Base-by-base conservation (phyloP, 768 basidiomycete species). In the Lactarius akahatsu region DNA sequence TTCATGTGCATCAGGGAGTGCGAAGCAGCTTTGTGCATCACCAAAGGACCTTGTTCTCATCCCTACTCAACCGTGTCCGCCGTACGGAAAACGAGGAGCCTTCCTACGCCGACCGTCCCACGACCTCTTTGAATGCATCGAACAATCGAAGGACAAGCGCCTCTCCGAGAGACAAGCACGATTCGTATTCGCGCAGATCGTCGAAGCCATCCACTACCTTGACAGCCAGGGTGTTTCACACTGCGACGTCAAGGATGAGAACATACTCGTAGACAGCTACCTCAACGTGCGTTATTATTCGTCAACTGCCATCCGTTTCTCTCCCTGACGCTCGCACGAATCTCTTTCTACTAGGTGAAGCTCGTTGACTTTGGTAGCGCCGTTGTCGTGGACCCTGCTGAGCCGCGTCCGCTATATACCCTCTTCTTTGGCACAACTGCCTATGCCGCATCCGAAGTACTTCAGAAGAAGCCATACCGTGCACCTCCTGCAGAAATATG, bases 201-300 rank as follows among this genome's bases (percentile, higher is more conserved):
- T 93, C 59, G 90, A 94, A 63, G 91, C 88, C 43, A 90, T 95
- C 7, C 77, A 84, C 67, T 93, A 95, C 73, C 82, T 98, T 41
- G 84, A 96, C 72, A 79, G 80, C 56, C 88, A 86, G 66, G 93
- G 95, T 32, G 91, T 98, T 71, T 87, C 90, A 0, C 96, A 99
- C 76, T 89, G 96, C 47, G 96, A 99, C 75, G 88, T 99, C 72
- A 99, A 99, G 75, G 96, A 98, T 63, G 96, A 99, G 76, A 99
- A 99, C 73, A 76, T 95, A 57, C 86, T 94, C 60, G 86, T 94
- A 41, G 91, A 91, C 77, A 80, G 78, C 75, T 78, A 90, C 68
- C 81, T 92, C 68, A 89, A 85, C 79, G 90, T 89, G 72, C 66
- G 78, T 65, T 38, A 43, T 52, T 40, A 32, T 45, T n/a, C 57